Percentiles rank a stretch among this genome's conserved stretches.
Conservation (phyloP, 208 protist species). For the Wallacemonas rigidus region DNA sequence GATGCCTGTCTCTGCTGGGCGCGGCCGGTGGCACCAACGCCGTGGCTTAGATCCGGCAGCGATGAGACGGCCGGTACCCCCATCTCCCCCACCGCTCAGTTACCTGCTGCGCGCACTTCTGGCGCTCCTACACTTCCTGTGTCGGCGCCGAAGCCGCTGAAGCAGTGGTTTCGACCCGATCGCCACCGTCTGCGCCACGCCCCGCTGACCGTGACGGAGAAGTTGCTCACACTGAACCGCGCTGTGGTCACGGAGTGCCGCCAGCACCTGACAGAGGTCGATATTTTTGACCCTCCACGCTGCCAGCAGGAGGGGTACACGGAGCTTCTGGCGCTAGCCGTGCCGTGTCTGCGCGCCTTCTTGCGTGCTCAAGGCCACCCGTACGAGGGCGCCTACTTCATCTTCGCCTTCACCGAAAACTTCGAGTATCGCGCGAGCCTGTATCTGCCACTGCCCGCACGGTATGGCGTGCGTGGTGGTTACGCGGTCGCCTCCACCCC, state of each 20-base stretch:
- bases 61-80: not conserved
- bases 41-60: not conserved
- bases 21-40: constrained; percentile 26
- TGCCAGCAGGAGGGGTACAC: constrained; percentile 24
- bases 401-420: constrained; percentile 34
- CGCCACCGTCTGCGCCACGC: constrained; percentile 22
- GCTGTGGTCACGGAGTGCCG: constrained; percentile 29
- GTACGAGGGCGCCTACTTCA: constrained; percentile 52
- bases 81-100: too few relatives aligned
- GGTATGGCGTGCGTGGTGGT: constrained; percentile 69
- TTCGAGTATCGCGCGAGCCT: constrained; percentile 54
- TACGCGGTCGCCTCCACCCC: constrained; percentile 50
- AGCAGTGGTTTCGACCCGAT: constrained; percentile 37
- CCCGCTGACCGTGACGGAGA: constrained; percentile 40
- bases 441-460: constrained; percentile 67
- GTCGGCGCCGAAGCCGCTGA: constrained; percentile 47
- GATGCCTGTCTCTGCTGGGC: constrained; percentile 67
- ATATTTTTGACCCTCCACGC: constrained; percentile 30
- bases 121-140: not conserved
- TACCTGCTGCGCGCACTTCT: too few relatives aligned
- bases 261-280: constrained; percentile 55
- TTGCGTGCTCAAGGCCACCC: constrained; percentile 55
- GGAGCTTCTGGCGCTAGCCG: constrained; percentile 41
- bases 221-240: constrained; percentile 42
- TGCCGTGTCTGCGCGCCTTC: constrained; percentile 52